Percentiles rank a stretch among this genome's conserved stretches.
These are phyloP conservation scores for Leccinum disarticulatum DNA, from an alignment of 768 basidiomycete species.

Conservation along the genomic window DNA sequence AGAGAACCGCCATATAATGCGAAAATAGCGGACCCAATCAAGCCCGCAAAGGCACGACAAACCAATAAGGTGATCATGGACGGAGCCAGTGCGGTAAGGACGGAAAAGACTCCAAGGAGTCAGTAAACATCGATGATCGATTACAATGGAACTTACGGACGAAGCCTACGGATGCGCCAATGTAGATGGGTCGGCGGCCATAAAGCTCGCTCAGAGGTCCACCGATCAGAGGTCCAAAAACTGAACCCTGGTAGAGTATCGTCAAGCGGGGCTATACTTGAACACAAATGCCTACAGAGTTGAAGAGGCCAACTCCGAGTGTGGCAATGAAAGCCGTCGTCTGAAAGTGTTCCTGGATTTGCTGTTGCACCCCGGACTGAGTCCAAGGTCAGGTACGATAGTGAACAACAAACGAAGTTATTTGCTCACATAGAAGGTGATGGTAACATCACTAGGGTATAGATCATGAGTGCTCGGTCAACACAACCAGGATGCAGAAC, in stretches of 20 bases:
- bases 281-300: constrained; percentile 12
- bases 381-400: background rate
- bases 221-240: constrained; percentile 24
- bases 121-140: background rate
- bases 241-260: constrained; percentile 14
- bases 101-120: constrained; percentile 18
- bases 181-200: constrained; percentile 24
- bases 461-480: constrained; percentile 5
- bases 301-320: constrained; percentile 24
- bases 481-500: constrained; percentile 1
- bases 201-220: constrained; percentile 26
- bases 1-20: no score
- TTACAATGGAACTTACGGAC: constrained; percentile 6
- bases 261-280: background rate
- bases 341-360: constrained; percentile 26
- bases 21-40: constrained; percentile 22
- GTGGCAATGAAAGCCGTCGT: constrained; percentile 15
- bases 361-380: constrained; percentile 29
- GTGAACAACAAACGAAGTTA: background rate
- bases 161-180: constrained; percentile 21
- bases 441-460: constrained; percentile 20
- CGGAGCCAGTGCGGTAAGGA: constrained; percentile 21
- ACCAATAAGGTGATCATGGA: constrained; percentile 15
- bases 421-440: constrained; percentile 29
- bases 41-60: constrained; percentile 23